Evolutionary conservation across 495 filamentous ascomycete genomes (phyloP).

Genomic region (Delitschia confertaspora): DNA sequence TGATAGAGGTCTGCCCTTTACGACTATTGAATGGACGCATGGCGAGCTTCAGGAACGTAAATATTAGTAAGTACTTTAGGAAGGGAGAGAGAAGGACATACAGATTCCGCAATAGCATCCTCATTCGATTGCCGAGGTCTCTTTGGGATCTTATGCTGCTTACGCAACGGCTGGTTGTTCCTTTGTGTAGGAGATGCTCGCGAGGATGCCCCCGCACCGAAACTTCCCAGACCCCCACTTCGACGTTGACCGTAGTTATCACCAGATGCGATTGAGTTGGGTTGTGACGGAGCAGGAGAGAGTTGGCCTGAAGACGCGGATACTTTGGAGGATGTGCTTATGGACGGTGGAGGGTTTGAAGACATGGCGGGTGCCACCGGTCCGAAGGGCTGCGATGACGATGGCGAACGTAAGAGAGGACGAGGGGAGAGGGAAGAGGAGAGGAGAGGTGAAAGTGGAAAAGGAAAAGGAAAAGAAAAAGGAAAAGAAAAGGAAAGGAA

Average conservation of each 20-base stretch:
- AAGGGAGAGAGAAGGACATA: constrained; percentile 34
- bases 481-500: neutral
- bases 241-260: constrained; percentile 46
- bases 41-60: constrained; percentile 45
- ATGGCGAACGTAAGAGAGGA: neutral
- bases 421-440: neutral
- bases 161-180: constrained; percentile 66
- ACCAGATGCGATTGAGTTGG: constrained; percentile 27
- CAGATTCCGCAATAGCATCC: constrained; percentile 75
- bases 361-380: constrained; percentile 22
- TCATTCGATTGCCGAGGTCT: constrained; percentile 56
- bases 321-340: constrained; percentile 27
- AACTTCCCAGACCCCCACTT: constrained; percentile 53
- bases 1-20: constrained; percentile 92
- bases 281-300: constrained; percentile 32
- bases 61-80: constrained; percentile 23
- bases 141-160: constrained; percentile 59
- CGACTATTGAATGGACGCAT: constrained; percentile 77
- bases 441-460: too few relatives aligned
- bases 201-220: constrained; percentile 45
- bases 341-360: constrained; percentile 26
- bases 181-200: constrained; percentile 42
- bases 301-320: constrained; percentile 32
- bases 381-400: constrained; percentile 8
- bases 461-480: neutral